Evolutionary conservation across 805 yeast species (phyloP), one percentile per base, ranked within the genome.

Genomic region (Metahyphopichia silvanorum): DNA sequence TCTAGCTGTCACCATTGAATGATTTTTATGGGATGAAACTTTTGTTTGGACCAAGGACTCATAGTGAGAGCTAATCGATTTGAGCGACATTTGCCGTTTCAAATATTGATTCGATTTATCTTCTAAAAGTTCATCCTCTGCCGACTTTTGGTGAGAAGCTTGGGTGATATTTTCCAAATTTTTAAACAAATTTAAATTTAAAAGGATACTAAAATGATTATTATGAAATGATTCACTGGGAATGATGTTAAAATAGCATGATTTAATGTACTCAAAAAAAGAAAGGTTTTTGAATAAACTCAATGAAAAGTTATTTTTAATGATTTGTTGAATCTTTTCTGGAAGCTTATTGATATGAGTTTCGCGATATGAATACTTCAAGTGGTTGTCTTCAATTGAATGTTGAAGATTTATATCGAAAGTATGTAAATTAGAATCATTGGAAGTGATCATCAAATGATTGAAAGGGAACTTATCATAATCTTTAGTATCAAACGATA

Each of bases 391-490:
- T n/a, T 53, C 46, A 11, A 63, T 46, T 7, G 40, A 53, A 2
- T 67, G 54, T 16, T 41, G 34, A 21, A 66, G 31, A 4, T 56
- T 47, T 16, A 47, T 38, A 32, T 55, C 60, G 34, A 66, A 65
- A 23, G 51, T 53, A 25, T 57, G 55, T 33, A 66, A 49, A 35
- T 59, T 55, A n/a, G 61, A 48, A 44, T 66, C 72, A 40, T 66
- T 66, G 16, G 70, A 60, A 35, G 46, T 47, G 6, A 66, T 36
- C 13, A 51, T 37, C 20, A 64, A 42, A 25, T 49, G 44, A 33
- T 53, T 54, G 44, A 57, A 64, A 1, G 71, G 70, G 31, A 66
- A 66, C 6, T 43, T 43, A 25, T 60, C 66, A 16, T 41, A 42
- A 14, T 40, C 55, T 35, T 40, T 37, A 12, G 39, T 27, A 13